A percentile compares a stretch with the other conserved stretches of the same genome.
These are phyloP conservation scores for Cladophialophora exuberans DNA, from an alignment of 2,329 filamentous ascomycete genomes.

Conservation along the genomic window DNA sequence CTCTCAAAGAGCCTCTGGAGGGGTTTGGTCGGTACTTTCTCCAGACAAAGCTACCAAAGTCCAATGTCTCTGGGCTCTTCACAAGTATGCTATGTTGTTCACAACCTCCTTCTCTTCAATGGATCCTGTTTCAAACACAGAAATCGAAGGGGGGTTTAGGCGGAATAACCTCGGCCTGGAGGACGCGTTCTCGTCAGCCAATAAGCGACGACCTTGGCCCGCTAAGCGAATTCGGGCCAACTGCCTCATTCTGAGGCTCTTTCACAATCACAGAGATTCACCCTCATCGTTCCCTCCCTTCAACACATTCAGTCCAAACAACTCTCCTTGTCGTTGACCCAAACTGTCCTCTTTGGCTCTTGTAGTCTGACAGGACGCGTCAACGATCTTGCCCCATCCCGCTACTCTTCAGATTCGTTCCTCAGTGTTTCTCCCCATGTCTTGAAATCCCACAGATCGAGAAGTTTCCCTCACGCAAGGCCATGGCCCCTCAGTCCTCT, in stretches of 20 bases:
- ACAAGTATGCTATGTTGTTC: too few relatives aligned
- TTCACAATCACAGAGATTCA: background rate
- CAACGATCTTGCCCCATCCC: too few relatives aligned
- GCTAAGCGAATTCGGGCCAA: background rate
- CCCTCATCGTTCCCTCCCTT: background rate
- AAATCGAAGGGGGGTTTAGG: too few relatives aligned
- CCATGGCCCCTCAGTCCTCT: conserved; percentile 60
- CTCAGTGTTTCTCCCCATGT: background rate
- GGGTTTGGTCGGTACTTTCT: too few relatives aligned
- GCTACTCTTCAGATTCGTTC: too few relatives aligned
- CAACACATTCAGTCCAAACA: background rate
- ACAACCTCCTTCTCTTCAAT: too few relatives aligned
- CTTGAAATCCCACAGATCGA: background rate
- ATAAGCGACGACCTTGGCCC: conserved; percentile 8
- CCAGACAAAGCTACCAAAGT: too few relatives aligned
- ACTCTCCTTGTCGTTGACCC: background rate
- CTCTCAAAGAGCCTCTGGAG: too few relatives aligned
- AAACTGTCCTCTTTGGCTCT: background rate
- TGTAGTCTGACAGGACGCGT: background rate
- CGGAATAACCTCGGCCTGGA: background rate
- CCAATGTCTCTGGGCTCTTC: too few relatives aligned
- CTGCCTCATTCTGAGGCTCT: background rate
- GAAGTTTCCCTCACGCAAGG: conserved; percentile 43
- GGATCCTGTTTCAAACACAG: too few relatives aligned
- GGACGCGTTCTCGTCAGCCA: conserved; percentile 17